Conservation (phyloP, 805 yeast species). For the Spathaspora arborariae region DNA sequence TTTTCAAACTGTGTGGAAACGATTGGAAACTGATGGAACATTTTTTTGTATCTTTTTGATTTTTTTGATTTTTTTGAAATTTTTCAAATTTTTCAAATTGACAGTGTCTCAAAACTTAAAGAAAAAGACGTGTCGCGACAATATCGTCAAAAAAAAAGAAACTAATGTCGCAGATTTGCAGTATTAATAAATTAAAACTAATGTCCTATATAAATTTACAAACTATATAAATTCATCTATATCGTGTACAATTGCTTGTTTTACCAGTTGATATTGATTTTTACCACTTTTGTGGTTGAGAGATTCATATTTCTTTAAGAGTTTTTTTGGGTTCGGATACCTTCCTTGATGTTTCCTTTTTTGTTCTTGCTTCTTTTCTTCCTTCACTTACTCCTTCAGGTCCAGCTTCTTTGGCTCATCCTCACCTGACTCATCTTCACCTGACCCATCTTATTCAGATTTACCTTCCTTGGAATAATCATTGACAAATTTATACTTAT, state of each 20-base stretch:
- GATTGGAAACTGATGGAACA: constrained; percentile 3
- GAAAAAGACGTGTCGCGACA: neutral
- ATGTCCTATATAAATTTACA: neutral
- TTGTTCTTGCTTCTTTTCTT: neutral
- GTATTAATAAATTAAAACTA: neutral
- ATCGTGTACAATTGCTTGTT: neutral
- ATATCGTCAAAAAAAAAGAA: neutral
- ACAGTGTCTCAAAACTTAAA: neutral
- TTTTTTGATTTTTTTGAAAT: neutral
- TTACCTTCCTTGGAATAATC: constrained; percentile 32
- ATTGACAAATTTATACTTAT: constrained; percentile 27
- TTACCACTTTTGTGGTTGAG: neutral
- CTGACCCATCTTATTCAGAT: neutral
- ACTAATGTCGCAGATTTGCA: neutral
- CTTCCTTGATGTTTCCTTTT: neutral
- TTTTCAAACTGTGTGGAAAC: neutral
- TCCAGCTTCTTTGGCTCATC: neutral
- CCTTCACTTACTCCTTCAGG: neutral
- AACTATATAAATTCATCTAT: constrained; percentile 1
- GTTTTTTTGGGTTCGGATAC: neutral
- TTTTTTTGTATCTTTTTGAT: neutral
- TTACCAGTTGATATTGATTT: neutral
- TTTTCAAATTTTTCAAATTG: neutral
- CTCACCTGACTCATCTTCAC: neutral
- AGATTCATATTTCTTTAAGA: neutral